These are phyloP conservation scores for Rhodotorula taiwanensis DNA, from an alignment of 768 basidiomycete species.

Conservation along the genomic window DNA sequence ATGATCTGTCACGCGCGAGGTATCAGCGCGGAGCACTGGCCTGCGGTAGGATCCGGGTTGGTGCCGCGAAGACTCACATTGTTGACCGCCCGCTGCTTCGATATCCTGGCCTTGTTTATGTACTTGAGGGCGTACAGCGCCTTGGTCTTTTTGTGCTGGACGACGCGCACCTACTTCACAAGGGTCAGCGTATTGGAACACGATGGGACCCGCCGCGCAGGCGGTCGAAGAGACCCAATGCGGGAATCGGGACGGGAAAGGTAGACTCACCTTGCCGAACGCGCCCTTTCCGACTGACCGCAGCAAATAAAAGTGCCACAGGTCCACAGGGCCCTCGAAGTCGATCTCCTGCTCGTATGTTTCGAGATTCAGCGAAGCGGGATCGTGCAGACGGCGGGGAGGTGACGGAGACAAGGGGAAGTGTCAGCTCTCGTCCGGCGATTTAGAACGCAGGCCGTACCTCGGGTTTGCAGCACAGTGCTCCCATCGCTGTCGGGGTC, in stretches of 20 bases:
- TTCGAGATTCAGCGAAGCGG: neutral
- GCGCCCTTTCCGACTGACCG: constrained; percentile 94
- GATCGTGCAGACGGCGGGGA: neutral
- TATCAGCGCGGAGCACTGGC: neutral
- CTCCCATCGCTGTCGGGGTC: constrained; percentile 48
- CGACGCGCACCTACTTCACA: constrained; percentile 71
- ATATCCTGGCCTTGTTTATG: constrained; percentile 86
- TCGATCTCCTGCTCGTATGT: constrained; percentile 60
- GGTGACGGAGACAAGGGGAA: neutral
- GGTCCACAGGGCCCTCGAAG: constrained; percentile 76
- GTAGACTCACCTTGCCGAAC: constrained; percentile 77
- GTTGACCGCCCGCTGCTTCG: constrained; percentile 35
- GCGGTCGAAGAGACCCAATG: too few species aligned
- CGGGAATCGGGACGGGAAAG: too few species aligned
- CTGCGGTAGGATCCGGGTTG: neutral
- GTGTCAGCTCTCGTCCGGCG: too few species aligned
- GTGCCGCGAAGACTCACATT: constrained; percentile 29
- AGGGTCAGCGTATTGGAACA: neutral
- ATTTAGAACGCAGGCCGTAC: constrained; percentile 39
- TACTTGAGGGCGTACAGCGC: constrained; percentile 91
- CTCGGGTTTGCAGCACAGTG: constrained; percentile 50
- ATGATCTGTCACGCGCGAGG: constrained; percentile 61
- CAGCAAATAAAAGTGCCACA: constrained; percentile 95
- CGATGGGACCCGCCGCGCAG: too few species aligned
- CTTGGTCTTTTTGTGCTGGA: constrained; percentile 89